phyloP scores from a whole-genome alignment of 2,329 filamentous ascomycete genomes.

The Nakataea oryzae region DNA sequence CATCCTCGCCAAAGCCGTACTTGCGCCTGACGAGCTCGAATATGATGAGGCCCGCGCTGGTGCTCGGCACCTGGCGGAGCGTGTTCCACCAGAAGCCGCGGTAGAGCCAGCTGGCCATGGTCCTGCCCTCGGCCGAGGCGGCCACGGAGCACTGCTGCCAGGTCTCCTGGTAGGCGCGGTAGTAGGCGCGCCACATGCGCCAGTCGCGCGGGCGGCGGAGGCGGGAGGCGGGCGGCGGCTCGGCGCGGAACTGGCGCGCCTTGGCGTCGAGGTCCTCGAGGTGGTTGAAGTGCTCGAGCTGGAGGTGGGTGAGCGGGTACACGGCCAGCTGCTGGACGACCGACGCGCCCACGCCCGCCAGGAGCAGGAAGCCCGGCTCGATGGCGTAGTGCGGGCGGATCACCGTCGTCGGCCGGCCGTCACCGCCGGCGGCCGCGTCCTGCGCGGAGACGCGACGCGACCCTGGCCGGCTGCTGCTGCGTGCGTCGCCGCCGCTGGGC shows the following conservation, averaged over 20 bases:
- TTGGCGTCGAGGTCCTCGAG: conserved; percentile 61
- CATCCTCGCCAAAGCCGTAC: conserved; percentile 53
- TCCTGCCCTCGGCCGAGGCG: conserved; percentile 43
- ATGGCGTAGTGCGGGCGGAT: conserved; percentile 68
- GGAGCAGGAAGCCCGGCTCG: conserved; percentile 60
- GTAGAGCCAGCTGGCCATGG: conserved; percentile 55
- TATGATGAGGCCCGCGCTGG: conserved; percentile 66
- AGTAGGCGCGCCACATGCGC: conserved; percentile 54
- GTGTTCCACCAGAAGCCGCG: conserved; percentile 63
- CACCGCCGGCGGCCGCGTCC: not conserved
- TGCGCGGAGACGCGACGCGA: not conserved
- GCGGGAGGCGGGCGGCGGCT: conserved; percentile 10
- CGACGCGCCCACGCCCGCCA: conserved; percentile 59
- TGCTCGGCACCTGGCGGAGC: conserved; percentile 65
- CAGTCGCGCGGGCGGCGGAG: conserved; percentile 28
- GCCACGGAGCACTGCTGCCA: conserved; percentile 48
- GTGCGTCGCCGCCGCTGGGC: not conserved
- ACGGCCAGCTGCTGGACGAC: conserved; percentile 58
- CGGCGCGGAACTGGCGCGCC: conserved; percentile 30
- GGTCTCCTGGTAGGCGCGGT: conserved; percentile 60
- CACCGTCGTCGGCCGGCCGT: conserved; percentile 24
- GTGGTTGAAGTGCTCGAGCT: conserved; percentile 62
- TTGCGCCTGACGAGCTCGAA: conserved; percentile 68
- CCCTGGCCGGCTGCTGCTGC: too few species aligned
- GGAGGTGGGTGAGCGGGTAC: conserved; percentile 62